phyloP scores from a whole-genome alignment of 2,329 filamentous ascomycete species.

The Metarhizium robertsii region DNA sequence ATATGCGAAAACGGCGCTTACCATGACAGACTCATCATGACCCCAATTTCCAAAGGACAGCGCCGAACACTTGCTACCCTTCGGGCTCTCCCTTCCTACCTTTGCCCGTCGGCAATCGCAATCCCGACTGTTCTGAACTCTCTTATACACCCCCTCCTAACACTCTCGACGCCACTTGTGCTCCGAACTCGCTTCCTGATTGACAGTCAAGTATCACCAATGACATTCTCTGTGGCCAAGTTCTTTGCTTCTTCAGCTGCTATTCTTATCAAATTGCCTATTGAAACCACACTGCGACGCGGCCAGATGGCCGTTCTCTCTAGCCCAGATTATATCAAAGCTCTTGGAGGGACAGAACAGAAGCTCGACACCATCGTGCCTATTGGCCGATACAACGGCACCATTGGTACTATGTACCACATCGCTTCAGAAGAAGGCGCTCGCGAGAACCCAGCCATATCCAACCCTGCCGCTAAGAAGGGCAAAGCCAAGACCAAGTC shows the following conservation, averaged over 20 bases:
- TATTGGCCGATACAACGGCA: constrained; percentile 71
- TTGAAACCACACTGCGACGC: constrained; percentile 85
- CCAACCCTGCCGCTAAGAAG: constrained; percentile 22
- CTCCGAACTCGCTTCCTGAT: constrained; percentile 78
- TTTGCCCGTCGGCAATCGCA: constrained; percentile 61
- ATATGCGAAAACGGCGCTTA: constrained; percentile 15
- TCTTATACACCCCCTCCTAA: constrained; percentile 73
- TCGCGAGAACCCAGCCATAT: constrained; percentile 30
- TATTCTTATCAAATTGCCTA: constrained; percentile 75
- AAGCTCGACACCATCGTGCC: constrained; percentile 67
- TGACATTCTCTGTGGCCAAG: constrained; percentile 70
- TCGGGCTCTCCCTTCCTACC: constrained; percentile 66
- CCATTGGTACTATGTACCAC: constrained; percentile 83
- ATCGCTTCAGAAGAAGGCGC: constrained; percentile 78
- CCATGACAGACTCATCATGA: constrained; percentile 63
- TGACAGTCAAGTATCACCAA: constrained; percentile 72
- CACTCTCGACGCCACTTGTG: constrained; percentile 73
- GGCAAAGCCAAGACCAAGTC: constrained; percentile 21
- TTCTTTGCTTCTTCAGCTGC: constrained; percentile 75
- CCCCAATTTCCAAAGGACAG: constrained; percentile 63
- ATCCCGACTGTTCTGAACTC: constrained; percentile 83
- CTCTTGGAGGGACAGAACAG: constrained; percentile 32
- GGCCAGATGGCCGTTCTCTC: constrained; percentile 71
- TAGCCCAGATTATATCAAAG: constrained; percentile 39
- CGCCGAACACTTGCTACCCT: constrained; percentile 72